These are phyloP conservation scores for Rhynchosporium agropyri DNA, from an alignment of 2,329 filamentous ascomycete species.

Conservation along the genomic window DNA sequence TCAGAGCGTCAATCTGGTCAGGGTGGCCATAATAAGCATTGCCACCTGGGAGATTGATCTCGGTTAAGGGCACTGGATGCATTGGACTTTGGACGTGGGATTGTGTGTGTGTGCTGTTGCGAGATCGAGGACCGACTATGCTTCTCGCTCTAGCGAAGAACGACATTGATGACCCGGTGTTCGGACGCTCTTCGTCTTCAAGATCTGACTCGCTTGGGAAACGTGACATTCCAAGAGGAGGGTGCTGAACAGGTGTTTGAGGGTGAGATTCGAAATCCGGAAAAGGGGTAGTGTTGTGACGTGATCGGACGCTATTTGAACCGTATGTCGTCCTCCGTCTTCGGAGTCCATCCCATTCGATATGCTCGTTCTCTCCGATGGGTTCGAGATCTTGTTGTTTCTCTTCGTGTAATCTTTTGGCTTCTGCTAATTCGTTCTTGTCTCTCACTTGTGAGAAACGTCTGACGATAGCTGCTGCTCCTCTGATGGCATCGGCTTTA, in stretches of 20 bases:
- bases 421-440: constrained; percentile 79
- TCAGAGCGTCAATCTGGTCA: constrained; percentile 41
- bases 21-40: constrained; percentile 46
- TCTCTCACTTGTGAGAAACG: constrained; percentile 75
- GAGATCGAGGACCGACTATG: constrained; percentile 29
- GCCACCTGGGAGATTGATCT: constrained; percentile 56
- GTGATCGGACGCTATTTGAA: constrained; percentile 42
- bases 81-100: constrained; percentile 55
- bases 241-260: constrained; percentile 54
- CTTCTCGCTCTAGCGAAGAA: constrained; percentile 52
- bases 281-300: constrained; percentile 38
- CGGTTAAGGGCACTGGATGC: constrained; percentile 64
- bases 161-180: constrained; percentile 56
- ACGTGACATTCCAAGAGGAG: constrained; percentile 83
- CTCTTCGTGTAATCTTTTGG: constrained; percentile 77
- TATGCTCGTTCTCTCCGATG: constrained; percentile 74
- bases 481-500: constrained; percentile 93
- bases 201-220: constrained; percentile 72
- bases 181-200: constrained; percentile 54
- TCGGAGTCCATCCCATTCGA: constrained; percentile 89
- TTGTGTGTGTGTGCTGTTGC: constrained; percentile 26
- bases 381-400: constrained; percentile 73
- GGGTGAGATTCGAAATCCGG: constrained; percentile 37
- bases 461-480: constrained; percentile 83
- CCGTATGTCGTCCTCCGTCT: constrained; percentile 63